Evolutionary conservation across 1,284 basidiomycete species (phyloP).

Genomic region (Malassezia japonica): DNA sequence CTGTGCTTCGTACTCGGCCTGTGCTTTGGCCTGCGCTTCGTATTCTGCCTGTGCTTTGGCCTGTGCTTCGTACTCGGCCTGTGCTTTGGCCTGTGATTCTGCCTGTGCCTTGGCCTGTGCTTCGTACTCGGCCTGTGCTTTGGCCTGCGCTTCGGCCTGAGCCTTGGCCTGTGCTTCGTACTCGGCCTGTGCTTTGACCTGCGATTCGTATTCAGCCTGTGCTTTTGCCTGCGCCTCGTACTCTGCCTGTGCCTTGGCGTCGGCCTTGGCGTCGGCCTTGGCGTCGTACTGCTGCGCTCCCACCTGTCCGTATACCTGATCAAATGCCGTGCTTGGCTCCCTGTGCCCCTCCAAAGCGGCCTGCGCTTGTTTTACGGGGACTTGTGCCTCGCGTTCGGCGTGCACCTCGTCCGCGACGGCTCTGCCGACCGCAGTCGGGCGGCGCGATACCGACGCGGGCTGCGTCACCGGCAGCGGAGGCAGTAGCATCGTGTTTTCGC

Average conservation of each 20-base stretch:
- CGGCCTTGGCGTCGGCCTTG: not conserved
- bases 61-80: not conserved
- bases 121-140: not conserved
- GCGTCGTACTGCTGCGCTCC: too few species aligned
- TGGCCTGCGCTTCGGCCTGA: not conserved
- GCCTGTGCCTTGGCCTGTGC: not conserved
- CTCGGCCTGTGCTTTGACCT: not conserved
- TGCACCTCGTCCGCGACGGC: not conserved
- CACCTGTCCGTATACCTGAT: too few species aligned
- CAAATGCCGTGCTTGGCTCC: too few species aligned
- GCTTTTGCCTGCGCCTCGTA: not conserved
- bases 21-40: not conserved
- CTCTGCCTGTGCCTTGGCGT: not conserved
- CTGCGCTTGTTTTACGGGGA: too few species aligned
- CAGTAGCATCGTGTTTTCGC: slow-evolving; percentile 42
- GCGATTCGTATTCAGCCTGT: not conserved
- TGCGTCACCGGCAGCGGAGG: slow-evolving; percentile 26
- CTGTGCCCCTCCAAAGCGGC: too few species aligned
- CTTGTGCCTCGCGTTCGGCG: not conserved
- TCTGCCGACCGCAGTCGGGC: slow-evolving; percentile 16
- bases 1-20: not conserved
- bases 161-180: not conserved
- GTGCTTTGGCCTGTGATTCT: not conserved
- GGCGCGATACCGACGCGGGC: not conserved
- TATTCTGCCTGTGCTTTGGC: not conserved